phyloP scores from a whole-genome alignment of 2,329 filamentous ascomycete genomes.

The Phialophora chinensis region DNA sequence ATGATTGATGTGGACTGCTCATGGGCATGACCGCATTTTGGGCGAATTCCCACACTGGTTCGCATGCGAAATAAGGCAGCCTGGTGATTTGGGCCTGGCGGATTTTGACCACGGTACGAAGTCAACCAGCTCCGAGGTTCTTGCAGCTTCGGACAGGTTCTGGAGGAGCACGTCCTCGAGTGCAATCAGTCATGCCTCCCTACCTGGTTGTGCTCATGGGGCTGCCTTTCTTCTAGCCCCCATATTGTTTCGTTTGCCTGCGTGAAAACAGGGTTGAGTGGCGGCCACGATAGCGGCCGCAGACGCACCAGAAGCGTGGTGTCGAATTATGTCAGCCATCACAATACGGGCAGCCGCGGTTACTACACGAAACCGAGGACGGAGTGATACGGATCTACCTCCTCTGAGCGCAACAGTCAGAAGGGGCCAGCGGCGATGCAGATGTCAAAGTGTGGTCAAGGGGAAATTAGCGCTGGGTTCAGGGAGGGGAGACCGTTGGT shows the following conservation, averaged over 20 bases:
- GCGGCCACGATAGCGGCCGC: slow-evolving; percentile 17
- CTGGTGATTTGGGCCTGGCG: slow-evolving; percentile 30
- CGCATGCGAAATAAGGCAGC: slow-evolving; percentile 33
- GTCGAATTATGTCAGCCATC: slow-evolving; percentile 32
- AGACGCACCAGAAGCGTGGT: slow-evolving; percentile 15
- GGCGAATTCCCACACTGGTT: slow-evolving; percentile 23
- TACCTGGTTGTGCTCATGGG: slow-evolving; percentile 7
- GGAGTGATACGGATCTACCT: background rate
- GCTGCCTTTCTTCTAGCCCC: slow-evolving; percentile 17
- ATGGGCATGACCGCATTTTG: slow-evolving; percentile 20
- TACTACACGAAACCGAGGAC: background rate
- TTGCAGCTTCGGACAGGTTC: slow-evolving; percentile 5
- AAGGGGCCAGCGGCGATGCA: slow-evolving; percentile 1
- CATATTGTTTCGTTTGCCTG: slow-evolving; percentile 31
- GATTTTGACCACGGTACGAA: slow-evolving; percentile 14
- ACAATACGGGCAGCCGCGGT: background rate
- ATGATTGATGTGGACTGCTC: slow-evolving; percentile 19
- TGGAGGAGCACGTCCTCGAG: slow-evolving; percentile 1
- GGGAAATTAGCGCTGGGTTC: background rate
- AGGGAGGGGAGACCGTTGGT: background rate
- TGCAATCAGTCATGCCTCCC: slow-evolving; percentile 5
- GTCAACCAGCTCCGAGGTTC: slow-evolving; percentile 9
- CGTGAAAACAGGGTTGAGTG: slow-evolving; percentile 10
- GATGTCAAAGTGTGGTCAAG: background rate
- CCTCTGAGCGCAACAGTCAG: background rate